Evolutionary conservation across 768 basidiomycete genomes (phyloP).

Genomic region (Amanita muscaria): DNA sequence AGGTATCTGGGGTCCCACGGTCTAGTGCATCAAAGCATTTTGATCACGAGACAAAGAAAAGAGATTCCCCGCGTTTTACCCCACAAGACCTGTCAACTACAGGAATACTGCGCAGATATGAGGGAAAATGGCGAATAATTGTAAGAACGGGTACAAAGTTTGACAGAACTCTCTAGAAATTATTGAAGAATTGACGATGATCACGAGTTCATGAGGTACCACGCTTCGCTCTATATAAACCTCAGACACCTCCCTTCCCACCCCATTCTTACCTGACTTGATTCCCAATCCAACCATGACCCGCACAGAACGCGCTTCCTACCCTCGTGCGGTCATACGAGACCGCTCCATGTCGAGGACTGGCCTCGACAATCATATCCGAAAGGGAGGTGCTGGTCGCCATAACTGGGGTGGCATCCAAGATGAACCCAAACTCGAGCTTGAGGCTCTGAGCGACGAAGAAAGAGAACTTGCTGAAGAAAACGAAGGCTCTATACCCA

Average conservation of each 20-base stretch:
- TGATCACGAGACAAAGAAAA: background rate
- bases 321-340: slow-evolving; percentile 61
- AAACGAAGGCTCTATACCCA: slow-evolving; percentile 20
- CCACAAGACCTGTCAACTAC: too few species aligned
- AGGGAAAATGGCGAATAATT: too few species aligned
- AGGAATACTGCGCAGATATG: too few species aligned
- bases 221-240: slow-evolving; percentile 2
- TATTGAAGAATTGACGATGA: background rate
- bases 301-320: slow-evolving; percentile 66
- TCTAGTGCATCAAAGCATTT: background rate
- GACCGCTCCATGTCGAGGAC: slow-evolving; percentile 77
- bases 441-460: slow-evolving; percentile 50
- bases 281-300: slow-evolving; percentile 43
- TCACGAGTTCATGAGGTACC: slow-evolving; percentile 4
- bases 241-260: slow-evolving; percentile 4
- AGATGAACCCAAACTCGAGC: slow-evolving; percentile 56
- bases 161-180: slow-evolving; percentile 1
- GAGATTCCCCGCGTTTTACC: slow-evolving; percentile 4
- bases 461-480: slow-evolving; percentile 30
- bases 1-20: background rate
- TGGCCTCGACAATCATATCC: slow-evolving; percentile 61
- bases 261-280: slow-evolving; percentile 1
- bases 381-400: slow-evolving; percentile 72
- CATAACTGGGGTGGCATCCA: slow-evolving; percentile 80
- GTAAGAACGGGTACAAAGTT: background rate